Base-by-base conservation (phyloP, 352 stramenopile species). In the Globisporangium acanthophoron region DNA sequence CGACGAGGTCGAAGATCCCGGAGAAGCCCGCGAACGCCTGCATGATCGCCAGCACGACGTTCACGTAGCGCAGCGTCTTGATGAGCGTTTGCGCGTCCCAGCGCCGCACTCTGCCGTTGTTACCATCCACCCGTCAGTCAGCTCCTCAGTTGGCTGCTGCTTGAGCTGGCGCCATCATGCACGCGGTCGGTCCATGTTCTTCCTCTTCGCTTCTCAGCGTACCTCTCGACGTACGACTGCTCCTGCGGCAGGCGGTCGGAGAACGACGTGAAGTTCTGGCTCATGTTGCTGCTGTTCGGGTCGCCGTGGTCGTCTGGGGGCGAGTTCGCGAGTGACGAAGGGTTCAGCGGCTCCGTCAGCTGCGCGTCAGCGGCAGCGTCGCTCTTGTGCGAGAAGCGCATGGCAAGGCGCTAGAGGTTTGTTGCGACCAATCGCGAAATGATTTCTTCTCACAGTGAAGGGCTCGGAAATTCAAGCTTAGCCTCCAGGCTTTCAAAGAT, bases 21-120 rank as follows among this genome's bases (percentile, higher is more conserved):
- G 91, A 61, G 66, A 94, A 93, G 24, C 85, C 85, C 16, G 83
- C 80, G 56, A 94, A 74, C 46, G 83, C 80, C 61, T 93, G 85
- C 33, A 94, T 73, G 52, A 89, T 71, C 58, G 85, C 80, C 45
- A 94, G 67, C 20, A 92, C 55, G 43, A 93, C 81, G 62, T 94
- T 94, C 18, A 88, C 66, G 67, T 93, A 93, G 60, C 85, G 82
- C 61, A 92, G 68, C 59, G 89, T 92, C 44, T 82, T 82, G 67
- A 91, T 84, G 37, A 94, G 69, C 49, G 75, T 84, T 33, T 71
- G 52, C 21, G 78, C 83, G 49, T 92, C 74, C 79, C 84, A 84
- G 53, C 70, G 69, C 60, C 80, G 83, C 45, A 94, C 68, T 54
- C 79, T 90, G 54, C 27, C 18, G 51, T 5, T 1, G 4, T 31